Evolutionary conservation across 2,329 filamentous ascomycete species (phyloP), one percentile per base, ranked within the genome.

Genomic region (Talaromyces piceae): DNA sequence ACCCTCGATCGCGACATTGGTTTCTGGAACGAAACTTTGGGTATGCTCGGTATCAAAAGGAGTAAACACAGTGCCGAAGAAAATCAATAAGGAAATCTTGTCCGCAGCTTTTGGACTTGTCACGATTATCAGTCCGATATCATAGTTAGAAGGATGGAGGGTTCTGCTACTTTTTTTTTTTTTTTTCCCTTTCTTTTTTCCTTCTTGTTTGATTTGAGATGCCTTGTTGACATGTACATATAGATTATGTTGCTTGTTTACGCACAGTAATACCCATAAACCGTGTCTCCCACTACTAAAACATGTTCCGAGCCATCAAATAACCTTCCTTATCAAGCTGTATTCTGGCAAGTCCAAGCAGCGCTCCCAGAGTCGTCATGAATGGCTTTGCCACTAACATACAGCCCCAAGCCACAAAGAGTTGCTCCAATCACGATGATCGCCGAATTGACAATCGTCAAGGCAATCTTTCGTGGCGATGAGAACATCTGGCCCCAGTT

Each of bases 401-500:
- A 73, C 3, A 73, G 60, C 6, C 70, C 70, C 41, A 72, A 51
- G n/a, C 67, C 69, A 51, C 69, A 72, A 67, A 57, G 56, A 53
- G 31, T 56, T 47, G 39, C 56, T 57, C 31, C 47, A 56, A 54
- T 56, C 55, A 22, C 55, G 56, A 45, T 31, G 13, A 46, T 46
- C 4, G n/a, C 27, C 5, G 27, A n/a, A 23, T 46, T 61, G 63
- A 46, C 61, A 67, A 54, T 59, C 66, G 49, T 52, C 58, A 37
- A 55, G 57, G 51, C 61, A 23, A 70, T 71, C 61, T 78, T 79
- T 41, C 67, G 63, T 54, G 64, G 68, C 31, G 66, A 70, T 25
- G 65, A 65, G 44, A 71, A 70, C 61, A 65, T 72, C 12, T 58
- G 57, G 2, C 69, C 73, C 48, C 65, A 63, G 56, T 79, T 73